Evolutionary conservation across 2,329 filamentous ascomycete genomes (phyloP).

Genomic region (Bisporella sp.): DNA sequence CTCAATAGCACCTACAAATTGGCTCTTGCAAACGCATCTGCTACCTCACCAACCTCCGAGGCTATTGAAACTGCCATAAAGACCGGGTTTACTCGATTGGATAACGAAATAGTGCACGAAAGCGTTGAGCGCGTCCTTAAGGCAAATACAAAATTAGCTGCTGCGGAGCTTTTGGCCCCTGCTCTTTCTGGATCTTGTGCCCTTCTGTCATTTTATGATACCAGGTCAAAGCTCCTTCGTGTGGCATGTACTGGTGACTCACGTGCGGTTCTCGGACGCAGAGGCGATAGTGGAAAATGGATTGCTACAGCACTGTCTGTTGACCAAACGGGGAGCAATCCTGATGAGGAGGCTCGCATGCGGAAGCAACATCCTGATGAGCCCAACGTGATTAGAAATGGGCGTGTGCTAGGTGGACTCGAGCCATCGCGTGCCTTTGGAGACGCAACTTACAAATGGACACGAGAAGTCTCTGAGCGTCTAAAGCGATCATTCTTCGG

Average conservation of each 20-base stretch:
- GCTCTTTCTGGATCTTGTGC: conserved; percentile 97
- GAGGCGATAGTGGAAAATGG: conserved; percentile 79
- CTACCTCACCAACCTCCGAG: conserved; percentile 62
- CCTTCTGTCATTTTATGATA: conserved; percentile 93
- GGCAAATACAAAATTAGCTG: conserved; percentile 80
- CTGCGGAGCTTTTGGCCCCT: conserved; percentile 85
- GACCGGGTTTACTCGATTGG: conserved; percentile 77
- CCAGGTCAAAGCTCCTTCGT: conserved; percentile 74
- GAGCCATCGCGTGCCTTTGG: conserved; percentile 94
- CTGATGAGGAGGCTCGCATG: conserved; percentile 75
- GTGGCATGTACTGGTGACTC: conserved; percentile 95
- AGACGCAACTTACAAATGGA: conserved; percentile 97
- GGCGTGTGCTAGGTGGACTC: conserved; percentile 82
- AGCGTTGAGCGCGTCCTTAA: conserved; percentile 89
- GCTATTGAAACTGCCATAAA: conserved; percentile 90
- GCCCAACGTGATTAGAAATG: conserved; percentile 78
- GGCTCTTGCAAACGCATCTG: conserved; percentile 48
- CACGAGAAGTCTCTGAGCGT: conserved; percentile 71
- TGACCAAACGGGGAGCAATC: conserved; percentile 88
- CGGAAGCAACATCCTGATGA: conserved; percentile 85
- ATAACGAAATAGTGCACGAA: conserved; percentile 90
- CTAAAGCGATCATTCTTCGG: conserved; percentile 85
- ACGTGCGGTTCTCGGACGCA: conserved; percentile 83
- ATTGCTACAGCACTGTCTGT: conserved; percentile 81
- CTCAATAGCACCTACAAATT: conserved; percentile 87